Conservation (phyloP, 345 rosid species). For the Lagerstroemia speciosa region DNA sequence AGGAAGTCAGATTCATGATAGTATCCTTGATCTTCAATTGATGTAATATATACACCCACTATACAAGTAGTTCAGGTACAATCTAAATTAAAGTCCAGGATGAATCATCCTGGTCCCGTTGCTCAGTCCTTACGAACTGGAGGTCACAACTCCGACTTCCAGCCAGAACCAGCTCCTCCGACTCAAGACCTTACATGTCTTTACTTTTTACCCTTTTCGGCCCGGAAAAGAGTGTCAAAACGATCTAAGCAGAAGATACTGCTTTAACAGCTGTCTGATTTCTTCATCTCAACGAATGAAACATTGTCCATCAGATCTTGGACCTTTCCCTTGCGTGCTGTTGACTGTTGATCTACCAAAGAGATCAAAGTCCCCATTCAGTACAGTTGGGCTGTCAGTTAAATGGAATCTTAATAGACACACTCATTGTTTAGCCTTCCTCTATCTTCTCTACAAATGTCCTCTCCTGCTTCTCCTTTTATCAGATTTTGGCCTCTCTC, state of each 20-base stretch:
- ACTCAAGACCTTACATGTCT: neutral
- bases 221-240: too few species aligned
- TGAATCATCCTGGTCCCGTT: too few species aligned
- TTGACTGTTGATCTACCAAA: slow-evolving; percentile 26
- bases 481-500: neutral
- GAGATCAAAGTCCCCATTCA: slow-evolving; percentile 30
- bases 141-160: neutral
- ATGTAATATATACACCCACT: neutral
- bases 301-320: neutral
- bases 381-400: slow-evolving; percentile 30
- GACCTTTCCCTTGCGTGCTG: neutral
- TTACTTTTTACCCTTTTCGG: too few species aligned
- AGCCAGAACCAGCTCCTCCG: neutral
- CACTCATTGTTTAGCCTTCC: slow-evolving; percentile 1
- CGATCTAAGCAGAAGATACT: too few species aligned
- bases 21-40: neutral
- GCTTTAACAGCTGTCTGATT: too few species aligned
- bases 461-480: slow-evolving; percentile 1
- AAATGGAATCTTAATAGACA: neutral
- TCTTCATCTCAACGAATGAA: neutral
- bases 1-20: neutral
- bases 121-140: slow-evolving; percentile 41
- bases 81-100: too few species aligned
- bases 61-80: too few species aligned
- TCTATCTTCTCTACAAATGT: neutral